Base-by-base conservation (phyloP, 805 yeast genomes). In the Candida sonorensis region DNA sequence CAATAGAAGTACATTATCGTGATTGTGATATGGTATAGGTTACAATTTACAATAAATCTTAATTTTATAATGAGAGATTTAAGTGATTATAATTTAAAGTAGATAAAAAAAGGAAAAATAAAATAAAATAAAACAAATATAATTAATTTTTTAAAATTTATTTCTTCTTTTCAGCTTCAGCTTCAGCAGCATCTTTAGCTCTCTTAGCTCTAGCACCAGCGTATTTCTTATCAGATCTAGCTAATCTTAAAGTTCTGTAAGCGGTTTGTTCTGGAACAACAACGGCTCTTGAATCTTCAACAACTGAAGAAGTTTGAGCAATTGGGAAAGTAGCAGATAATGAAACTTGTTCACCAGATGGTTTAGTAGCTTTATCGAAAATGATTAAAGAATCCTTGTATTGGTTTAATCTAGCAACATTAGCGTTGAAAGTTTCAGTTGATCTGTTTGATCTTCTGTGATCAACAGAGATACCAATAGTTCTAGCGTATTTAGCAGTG, bases 361-460 rank as follows among this genome's bases (percentile, higher is more conserved):
- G 64, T 71, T 77, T 74, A 59, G 81, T 81, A 58, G 77, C 69
- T 75, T 84, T 84, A 75, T 92, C 96, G 75, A 92, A 88, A 63
- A 92, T 80, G 59, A 92, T 88, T 68, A 92, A 77, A 72, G 90
- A 88, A 61, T 94, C 73, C 73, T 81, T 76, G 94, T 86, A 92
- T 70, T 85, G 95, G 75, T 84, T 73, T 68, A 92, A 81, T 79
- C 98, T 86, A 67, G 78, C 84, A 61, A 92, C 97, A 74, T 92
- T 92, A 55, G 76, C 72, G 65, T 90, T 92, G 57, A 87, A 85
- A 62, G 83, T 87, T 76, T 88, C 98, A 59, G 83, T 83, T 59
- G 88, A 80, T 77, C 85, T 88, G 94, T 92, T 92, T 67, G 81
- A 90, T 75, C 98, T 88, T 80, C 98, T 90, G 90, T 85, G 95